phyloP scores from a whole-genome alignment of 345 rosid species.

The Populus pruinosa region DNA sequence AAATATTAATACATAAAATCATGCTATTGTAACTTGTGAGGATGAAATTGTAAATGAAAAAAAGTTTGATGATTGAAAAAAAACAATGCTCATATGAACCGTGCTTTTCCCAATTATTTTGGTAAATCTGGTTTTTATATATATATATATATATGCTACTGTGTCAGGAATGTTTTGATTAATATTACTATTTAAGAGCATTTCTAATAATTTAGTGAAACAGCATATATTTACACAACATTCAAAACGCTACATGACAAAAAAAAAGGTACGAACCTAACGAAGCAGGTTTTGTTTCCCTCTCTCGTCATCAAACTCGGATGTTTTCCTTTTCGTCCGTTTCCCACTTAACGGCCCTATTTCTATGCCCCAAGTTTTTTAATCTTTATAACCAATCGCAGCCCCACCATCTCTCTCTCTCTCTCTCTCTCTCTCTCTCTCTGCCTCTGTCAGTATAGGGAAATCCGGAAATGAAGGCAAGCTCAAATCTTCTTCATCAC shows the following conservation, averaged over 20 bases:
- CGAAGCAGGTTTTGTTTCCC: neutral
- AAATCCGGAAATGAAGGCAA: slow-evolving; percentile 20
- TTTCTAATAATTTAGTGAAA: no score
- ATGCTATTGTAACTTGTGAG: no score
- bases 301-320: neutral
- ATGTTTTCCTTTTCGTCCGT: neutral
- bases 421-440: neutral
- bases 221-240: neutral
- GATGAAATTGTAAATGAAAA: no score
- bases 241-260: neutral
- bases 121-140: no score
- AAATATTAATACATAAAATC: no score
- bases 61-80: no score
- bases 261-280: neutral
- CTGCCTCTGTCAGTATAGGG: neutral
- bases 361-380: neutral
- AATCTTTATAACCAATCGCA: neutral
- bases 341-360: neutral
- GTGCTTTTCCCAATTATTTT: no score
- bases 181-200: no score
- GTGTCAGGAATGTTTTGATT: no score
- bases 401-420: no score
- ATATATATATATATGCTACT: no score
- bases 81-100: no score
- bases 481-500: neutral